Percentiles rank a stretch among this genome's conserved stretches.
phyloP scores from a whole-genome alignment of 2,329 filamentous ascomycete species.

The Phialophora verrucosa region DNA sequence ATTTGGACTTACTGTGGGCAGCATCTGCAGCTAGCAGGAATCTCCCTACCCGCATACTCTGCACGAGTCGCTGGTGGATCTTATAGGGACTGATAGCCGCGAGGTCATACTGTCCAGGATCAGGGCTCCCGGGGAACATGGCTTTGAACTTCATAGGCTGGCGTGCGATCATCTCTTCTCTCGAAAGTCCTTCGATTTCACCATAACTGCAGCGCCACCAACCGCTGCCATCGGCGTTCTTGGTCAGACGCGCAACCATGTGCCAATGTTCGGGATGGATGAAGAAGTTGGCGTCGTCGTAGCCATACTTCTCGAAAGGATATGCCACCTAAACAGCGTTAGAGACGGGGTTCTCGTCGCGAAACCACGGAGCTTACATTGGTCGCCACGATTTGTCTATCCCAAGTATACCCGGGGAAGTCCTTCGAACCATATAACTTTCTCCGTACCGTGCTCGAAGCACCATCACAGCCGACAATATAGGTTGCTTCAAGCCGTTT shows the following conservation, averaged over 20 bases:
- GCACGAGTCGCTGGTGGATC: constrained; percentile 66
- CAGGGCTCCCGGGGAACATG: constrained; percentile 66
- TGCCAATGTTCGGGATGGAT: constrained; percentile 67
- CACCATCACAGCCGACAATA: constrained; percentile 53
- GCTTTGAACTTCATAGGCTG: constrained; percentile 62
- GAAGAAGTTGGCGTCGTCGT: constrained; percentile 54
- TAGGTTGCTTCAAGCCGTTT: constrained; percentile 47
- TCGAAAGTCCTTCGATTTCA: constrained; percentile 60
- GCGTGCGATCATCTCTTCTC: constrained; percentile 60
- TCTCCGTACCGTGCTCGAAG: constrained; percentile 29
- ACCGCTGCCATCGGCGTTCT: constrained; percentile 57
- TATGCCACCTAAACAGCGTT: constrained; percentile 27
- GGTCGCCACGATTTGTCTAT: constrained; percentile 38
- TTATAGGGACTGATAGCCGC: constrained; percentile 65
- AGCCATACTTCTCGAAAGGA: constrained; percentile 37
- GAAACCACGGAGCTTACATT: constrained; percentile 31
- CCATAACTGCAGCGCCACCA: constrained; percentile 70
- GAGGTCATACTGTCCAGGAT: constrained; percentile 63
- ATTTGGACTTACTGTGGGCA: constrained; percentile 53
- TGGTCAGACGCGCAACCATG: constrained; percentile 67
- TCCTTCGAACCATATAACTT: constrained; percentile 38
- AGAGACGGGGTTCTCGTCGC: background rate
- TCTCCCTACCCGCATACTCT: constrained; percentile 62
- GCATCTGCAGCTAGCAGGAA: constrained; percentile 66
- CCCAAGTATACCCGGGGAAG: constrained; percentile 37